Base-by-base conservation (phyloP, 225 moss, liverwort and hornwort genomes). In the Anthoceros angustus region DNA sequence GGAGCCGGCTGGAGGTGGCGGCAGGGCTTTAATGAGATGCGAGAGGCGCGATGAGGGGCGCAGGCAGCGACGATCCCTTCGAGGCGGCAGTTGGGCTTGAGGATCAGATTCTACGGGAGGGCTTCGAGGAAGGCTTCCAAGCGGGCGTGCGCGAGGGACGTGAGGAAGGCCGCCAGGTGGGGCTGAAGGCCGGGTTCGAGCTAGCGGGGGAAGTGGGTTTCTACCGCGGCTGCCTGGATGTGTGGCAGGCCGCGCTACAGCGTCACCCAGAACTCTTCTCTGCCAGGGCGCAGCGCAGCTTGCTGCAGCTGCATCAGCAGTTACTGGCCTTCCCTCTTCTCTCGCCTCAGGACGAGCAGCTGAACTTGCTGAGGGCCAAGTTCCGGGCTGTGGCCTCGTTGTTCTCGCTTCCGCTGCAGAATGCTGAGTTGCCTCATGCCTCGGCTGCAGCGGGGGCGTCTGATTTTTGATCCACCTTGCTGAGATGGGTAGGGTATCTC, bases 161-260 rank as follows among this genome's bases (percentile, higher is more conserved):
- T 77, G 80, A 73, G 70, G 91, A 91, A 67, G 95, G 91, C 25
- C 78, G 82, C 69, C 88, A 91, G 64, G 95, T 98, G 6, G 95
- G 95, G 43, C 70, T 91, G 75, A 91, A 89, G 78, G 80, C 77
- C 26, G 88, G 84, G 23, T 98, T 98, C 64, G 84, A 98, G 75
- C 70, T 86, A 7, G 91, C 88, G 43, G 91, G 91, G 50, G 95
- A 98, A 79, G 77, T 91, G 24, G 95, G 91, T 2, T 91, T 98
- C 40, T 98, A 89, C 69, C 75, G 82, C 41, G 95, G 95, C 49
- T 98, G 95, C 42, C 74, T 78, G 5, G 82, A 87, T 68, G 43
- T 87, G 26, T 91, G 95, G 91, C 85, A 40, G 64, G 80, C 85
- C 8, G 84, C 78, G 4, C 40, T 84, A 32, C 75, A 75, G 63